These are phyloP conservation scores for Gilbertella persicaria DNA, from an alignment of 371 early-diverging fungal species.

Conservation along the genomic window DNA sequence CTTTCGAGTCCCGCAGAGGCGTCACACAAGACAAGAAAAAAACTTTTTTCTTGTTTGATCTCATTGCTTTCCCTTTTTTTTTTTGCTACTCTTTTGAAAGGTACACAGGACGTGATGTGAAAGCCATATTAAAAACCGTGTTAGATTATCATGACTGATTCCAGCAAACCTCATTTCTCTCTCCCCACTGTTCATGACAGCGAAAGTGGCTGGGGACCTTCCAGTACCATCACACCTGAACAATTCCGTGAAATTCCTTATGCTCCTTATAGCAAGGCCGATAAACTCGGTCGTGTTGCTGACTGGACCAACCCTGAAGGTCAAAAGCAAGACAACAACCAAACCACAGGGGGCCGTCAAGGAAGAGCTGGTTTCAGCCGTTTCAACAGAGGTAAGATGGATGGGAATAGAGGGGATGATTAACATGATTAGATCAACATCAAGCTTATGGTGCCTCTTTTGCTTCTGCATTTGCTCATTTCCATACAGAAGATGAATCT, in stretches of 20 bases:
- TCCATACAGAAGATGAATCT: conserved; percentile 91
- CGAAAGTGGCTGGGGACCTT: conserved; percentile 82
- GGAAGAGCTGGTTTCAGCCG: conserved; percentile 63
- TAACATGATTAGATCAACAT: conserved; percentile 51
- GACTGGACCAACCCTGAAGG: conserved; percentile 84
- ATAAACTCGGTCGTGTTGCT: conserved; percentile 92
- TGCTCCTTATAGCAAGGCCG: conserved; percentile 93
- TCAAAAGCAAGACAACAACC: conserved; percentile 69
- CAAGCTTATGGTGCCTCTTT: conserved; percentile 89
- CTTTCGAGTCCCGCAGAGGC: no score
- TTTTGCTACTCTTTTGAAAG: no score
- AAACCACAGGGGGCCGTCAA: conserved; percentile 45
- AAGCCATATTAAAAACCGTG: neutral
- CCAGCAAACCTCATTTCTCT: conserved; percentile 55
- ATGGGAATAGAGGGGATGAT: conserved; percentile 1
- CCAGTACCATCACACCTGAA: conserved; percentile 50
- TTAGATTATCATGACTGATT: conserved; percentile 20
- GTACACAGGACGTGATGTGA: no score
- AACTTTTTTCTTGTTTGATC: conserved; percentile 1
- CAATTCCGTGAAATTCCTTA: conserved; percentile 90
- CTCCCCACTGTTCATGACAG: conserved; percentile 73
- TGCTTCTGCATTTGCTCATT: conserved; percentile 88
- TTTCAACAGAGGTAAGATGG: conserved; percentile 58
- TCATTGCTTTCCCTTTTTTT: neutral
- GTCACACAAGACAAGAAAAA: conserved; percentile 1